Conservation (phyloP, 345 rosid species). For the Eucalyptus regnans region DNA sequence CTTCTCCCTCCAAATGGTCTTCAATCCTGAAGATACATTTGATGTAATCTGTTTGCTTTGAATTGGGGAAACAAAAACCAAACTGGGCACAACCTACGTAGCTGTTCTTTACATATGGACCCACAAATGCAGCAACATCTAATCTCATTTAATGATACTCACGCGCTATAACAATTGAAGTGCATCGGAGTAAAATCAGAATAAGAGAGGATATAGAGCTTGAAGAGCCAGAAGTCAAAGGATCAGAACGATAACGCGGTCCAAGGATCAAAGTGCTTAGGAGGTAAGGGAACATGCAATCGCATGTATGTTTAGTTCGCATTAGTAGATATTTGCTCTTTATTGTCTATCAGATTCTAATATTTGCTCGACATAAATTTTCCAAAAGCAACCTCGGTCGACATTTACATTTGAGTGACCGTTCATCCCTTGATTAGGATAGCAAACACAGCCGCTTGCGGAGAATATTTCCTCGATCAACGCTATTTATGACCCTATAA, state of each 20-base stretch:
- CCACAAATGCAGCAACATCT: neutral
- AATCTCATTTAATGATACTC: too few species aligned
- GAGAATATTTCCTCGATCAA: neutral
- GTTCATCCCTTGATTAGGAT: neutral
- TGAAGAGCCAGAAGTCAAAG: too few species aligned
- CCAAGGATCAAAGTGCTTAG: too few species aligned
- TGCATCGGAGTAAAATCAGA: too few species aligned
- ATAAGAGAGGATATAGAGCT: too few species aligned
- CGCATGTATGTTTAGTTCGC: too few species aligned
- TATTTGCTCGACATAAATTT: neutral
- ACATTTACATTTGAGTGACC: neutral
- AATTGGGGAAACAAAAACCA: neutral
- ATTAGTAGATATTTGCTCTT: too few species aligned
- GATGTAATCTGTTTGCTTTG: neutral
- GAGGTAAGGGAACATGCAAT: too few species aligned
- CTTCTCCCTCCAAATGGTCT: neutral
- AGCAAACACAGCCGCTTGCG: neutral
- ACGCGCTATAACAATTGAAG: too few species aligned
- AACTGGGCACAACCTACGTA: neutral
- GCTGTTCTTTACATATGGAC: neutral
- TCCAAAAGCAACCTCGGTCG: neutral
- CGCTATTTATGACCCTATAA: neutral
- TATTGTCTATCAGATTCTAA: too few species aligned
- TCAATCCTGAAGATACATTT: neutral
- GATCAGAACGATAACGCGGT: too few species aligned